Percentiles rank a stretch among this genome's conserved stretches.
Conservation (phyloP, 129 eudicot genomes). For the Centrapalus pauciflorus region DNA sequence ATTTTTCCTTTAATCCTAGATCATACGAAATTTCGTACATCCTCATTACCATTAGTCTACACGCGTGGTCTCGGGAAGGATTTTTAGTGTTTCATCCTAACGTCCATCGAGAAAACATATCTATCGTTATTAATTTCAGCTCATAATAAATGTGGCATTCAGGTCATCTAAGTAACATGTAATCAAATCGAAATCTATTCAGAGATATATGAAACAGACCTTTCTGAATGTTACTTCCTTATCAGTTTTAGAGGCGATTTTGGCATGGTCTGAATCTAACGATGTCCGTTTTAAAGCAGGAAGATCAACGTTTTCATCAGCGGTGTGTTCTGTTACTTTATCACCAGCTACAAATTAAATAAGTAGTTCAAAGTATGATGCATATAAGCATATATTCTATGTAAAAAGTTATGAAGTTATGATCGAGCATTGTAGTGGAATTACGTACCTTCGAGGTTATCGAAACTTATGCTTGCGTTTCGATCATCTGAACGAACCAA, state of each 20-base stretch:
- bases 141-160: too few relatives aligned
- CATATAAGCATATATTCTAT: neutral
- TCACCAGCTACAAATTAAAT: slow-evolving; percentile 14
- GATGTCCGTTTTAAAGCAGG: slow-evolving; percentile 2
- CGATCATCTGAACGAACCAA: slow-evolving; percentile 15
- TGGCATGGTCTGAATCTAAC: slow-evolving; percentile 3
- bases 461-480: neutral
- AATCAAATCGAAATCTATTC: neutral
- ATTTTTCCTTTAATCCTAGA: too few relatives aligned
- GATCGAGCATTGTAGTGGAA: neutral
- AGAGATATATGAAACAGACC: slow-evolving; percentile 14
- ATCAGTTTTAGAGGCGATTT: neutral
- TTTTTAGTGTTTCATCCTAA: too few relatives aligned
- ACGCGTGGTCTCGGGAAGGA: too few relatives aligned
- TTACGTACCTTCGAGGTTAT: slow-evolving; percentile 27
- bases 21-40: too few relatives aligned
- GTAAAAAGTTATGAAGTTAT: neutral
- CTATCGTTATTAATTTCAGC: too few relatives aligned
- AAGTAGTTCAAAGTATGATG: neutral
- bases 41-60: too few relatives aligned
- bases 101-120: too few relatives aligned
- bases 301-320: slow-evolving; percentile 12
- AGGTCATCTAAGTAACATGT: too few relatives aligned
- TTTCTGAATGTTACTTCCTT: slow-evolving; percentile 8
- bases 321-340: neutral